phyloP scores from a whole-genome alignment of 768 basidiomycete genomes.

The Leccinum variicolor region DNA sequence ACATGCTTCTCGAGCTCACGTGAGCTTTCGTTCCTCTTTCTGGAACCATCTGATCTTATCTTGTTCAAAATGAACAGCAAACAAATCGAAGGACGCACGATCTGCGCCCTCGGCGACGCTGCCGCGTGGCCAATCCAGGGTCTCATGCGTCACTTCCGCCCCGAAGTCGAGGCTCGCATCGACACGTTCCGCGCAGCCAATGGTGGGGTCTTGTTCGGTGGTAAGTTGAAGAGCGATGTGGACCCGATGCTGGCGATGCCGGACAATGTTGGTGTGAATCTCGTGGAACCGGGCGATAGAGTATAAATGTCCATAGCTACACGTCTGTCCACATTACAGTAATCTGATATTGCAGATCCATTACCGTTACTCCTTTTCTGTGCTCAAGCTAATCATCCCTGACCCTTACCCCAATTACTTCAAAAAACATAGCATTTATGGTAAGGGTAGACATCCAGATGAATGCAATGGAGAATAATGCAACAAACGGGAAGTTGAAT shows the following conservation, averaged over 20 bases:
- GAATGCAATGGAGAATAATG: too few species aligned
- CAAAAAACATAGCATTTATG: too few species aligned
- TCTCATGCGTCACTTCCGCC: constrained; percentile 96
- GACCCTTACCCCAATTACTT: too few species aligned
- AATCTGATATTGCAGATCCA: background rate
- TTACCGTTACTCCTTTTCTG: too few species aligned
- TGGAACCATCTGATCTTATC: background rate
- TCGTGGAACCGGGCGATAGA: constrained; percentile 41
- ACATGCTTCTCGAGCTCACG: constrained; percentile 97
- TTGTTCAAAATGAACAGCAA: constrained; percentile 48
- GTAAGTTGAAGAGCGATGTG: constrained; percentile 63
- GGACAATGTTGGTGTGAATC: constrained; percentile 64
- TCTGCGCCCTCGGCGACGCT: constrained; percentile 95
- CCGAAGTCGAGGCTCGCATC: constrained; percentile 89
- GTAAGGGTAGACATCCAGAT: too few species aligned
- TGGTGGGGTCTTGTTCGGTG: constrained; percentile 88
- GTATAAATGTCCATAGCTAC: constrained; percentile 11
- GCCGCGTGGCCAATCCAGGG: constrained; percentile 99
- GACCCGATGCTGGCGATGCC: constrained; percentile 69
- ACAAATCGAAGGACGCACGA: constrained; percentile 95
- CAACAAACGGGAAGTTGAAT: too few species aligned
- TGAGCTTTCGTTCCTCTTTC: constrained; percentile 33
- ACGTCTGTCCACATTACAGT: background rate
- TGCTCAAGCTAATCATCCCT: too few species aligned
- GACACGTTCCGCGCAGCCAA: constrained; percentile 68